These are phyloP conservation scores for Cokeromyces recurvatus DNA, from an alignment of 371 early-diverging fungal species.

Conservation along the genomic window DNA sequence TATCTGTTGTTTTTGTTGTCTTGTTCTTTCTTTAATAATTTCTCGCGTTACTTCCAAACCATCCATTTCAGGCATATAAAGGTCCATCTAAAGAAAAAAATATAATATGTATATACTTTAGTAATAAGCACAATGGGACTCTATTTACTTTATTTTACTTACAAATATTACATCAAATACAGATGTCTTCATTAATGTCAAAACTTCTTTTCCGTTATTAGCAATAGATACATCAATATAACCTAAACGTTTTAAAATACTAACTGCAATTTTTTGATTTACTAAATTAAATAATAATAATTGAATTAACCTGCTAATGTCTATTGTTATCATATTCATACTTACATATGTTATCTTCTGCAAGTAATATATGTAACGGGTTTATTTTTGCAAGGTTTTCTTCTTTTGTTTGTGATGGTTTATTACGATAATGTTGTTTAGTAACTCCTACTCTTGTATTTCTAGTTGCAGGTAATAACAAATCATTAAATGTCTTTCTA, in stretches of 20 bases:
- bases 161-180: conserved; percentile 47
- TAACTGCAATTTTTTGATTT: conserved; percentile 57
- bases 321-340: too few relatives aligned
- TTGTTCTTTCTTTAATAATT: conserved; percentile 29
- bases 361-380: conserved; percentile 40
- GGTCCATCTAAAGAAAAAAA: conserved; percentile 33
- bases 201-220: conserved; percentile 52
- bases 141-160: too few relatives aligned
- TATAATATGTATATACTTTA: neutral
- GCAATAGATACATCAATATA: conserved; percentile 51
- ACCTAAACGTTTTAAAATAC: conserved; percentile 51
- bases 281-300: too few relatives aligned
- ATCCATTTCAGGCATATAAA: conserved; percentile 53
- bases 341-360: conserved; percentile 49
- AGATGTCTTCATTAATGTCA: conserved; percentile 34
- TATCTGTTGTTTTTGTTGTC: conserved; percentile 1
- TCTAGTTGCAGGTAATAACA: conserved; percentile 18
- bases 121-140: too few relatives aligned
- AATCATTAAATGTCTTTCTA: conserved; percentile 14
- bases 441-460: conserved; percentile 17
- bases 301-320: too few relatives aligned
- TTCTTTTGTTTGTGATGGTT: conserved; percentile 24
- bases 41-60: conserved; percentile 43
- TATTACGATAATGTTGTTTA: conserved; percentile 24
- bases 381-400: conserved; percentile 35